A percentile compares a stretch with the other conserved stretches of the same genome.
These are phyloP conservation scores for Aspergillus brunneoviolaceus DNA, from an alignment of 2,329 filamentous ascomycete species.

Conservation along the genomic window DNA sequence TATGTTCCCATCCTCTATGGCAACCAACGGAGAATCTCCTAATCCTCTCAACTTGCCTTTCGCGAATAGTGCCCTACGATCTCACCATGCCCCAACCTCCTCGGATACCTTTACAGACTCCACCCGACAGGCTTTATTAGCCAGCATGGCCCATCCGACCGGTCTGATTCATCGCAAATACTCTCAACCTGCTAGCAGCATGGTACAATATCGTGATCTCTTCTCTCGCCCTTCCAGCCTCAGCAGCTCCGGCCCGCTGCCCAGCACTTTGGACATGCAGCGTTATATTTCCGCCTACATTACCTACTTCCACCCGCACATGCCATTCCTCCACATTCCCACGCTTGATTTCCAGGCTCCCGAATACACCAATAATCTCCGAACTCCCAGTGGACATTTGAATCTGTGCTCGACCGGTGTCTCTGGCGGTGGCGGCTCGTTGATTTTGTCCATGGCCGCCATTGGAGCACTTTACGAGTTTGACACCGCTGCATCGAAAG, in stretches of 20 bases:
- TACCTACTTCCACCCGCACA: conserved; percentile 86
- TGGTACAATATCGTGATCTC: conserved; percentile 40
- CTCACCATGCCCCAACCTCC: conserved; percentile 60
- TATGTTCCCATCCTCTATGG: conserved; percentile 49
- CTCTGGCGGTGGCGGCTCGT: conserved; percentile 77
- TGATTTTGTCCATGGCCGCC: conserved; percentile 86
- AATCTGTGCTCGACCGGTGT: conserved; percentile 56
- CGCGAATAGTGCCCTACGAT: conserved; percentile 62
- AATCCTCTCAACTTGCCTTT: conserved; percentile 49
- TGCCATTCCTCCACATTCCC: conserved; percentile 91
- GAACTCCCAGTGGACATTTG: conserved; percentile 54
- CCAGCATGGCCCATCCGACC: conserved; percentile 60
- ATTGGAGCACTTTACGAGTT: conserved; percentile 84
- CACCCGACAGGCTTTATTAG: conserved; percentile 62
- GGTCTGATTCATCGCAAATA: conserved; percentile 59
- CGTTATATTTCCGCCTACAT: conserved; percentile 89
- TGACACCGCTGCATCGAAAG: conserved; percentile 74
- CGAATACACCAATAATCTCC: conserved; percentile 60
- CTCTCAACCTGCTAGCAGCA: conserved; percentile 58
- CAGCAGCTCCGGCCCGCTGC: conserved; percentile 57
- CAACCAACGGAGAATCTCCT: conserved; percentile 46
- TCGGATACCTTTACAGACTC: conserved; percentile 67
- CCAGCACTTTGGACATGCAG: conserved; percentile 81
- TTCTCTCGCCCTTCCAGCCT: conserved; percentile 36
- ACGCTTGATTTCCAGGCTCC: conserved; percentile 87